These are phyloP conservation scores for Pecoramyces ruminantium DNA, from an alignment of 192 early-diverging fungal genomes.

Conservation along the genomic window DNA sequence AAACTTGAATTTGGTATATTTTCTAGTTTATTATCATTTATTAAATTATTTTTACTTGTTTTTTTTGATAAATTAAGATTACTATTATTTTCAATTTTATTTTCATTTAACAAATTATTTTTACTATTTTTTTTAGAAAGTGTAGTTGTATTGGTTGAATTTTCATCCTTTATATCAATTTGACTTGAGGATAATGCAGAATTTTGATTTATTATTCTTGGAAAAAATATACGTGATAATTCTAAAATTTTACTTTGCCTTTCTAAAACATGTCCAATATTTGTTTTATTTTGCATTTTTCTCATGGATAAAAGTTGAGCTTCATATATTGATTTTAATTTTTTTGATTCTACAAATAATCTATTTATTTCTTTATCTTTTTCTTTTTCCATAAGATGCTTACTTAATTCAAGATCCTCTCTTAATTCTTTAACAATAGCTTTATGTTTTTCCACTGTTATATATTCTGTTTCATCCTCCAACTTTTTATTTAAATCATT, in stretches of 20 bases:
- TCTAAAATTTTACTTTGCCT: background rate
- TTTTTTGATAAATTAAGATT: too few relatives aligned
- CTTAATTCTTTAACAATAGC: background rate
- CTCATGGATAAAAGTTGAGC: background rate
- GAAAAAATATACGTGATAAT: background rate
- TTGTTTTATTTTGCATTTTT: background rate
- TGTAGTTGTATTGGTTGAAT: background rate
- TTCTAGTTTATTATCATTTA: too few relatives aligned
- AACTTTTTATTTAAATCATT: background rate
- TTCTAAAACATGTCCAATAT: background rate
- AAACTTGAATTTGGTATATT: too few relatives aligned
- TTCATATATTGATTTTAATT: background rate
- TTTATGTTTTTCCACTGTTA: background rate
- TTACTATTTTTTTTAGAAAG: too few relatives aligned
- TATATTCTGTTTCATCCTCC: background rate
- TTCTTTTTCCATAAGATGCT: background rate
- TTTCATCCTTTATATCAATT: background rate
- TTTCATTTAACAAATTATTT: too few relatives aligned
- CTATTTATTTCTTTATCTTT: background rate
- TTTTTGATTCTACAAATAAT: background rate
- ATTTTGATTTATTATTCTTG: background rate
- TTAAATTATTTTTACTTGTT: too few relatives aligned
- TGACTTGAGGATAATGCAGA: background rate
- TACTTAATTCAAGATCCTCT: background rate
- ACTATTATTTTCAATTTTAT: too few relatives aligned